Conservation (phyloP, 331 rosid genomes). For the Malus hybrid region DNA sequence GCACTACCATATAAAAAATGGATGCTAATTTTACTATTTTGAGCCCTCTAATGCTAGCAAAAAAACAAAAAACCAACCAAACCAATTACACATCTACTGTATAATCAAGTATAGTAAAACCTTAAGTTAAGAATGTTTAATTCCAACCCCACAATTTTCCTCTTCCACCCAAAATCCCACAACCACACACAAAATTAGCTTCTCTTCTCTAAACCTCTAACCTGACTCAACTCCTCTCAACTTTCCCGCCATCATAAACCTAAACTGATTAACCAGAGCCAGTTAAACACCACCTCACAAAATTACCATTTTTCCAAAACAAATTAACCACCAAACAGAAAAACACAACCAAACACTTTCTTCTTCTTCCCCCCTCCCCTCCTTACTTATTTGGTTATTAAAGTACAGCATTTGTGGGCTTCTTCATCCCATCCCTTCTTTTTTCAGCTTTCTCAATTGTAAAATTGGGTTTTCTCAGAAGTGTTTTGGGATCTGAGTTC, state of each 20-base stretch:
- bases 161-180: conserved; percentile 5
- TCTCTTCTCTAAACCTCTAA: not conserved
- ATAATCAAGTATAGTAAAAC: conserved; percentile 2
- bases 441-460: not conserved
- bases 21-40: not conserved
- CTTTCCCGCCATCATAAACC: conserved; percentile 15
- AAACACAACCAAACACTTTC: not conserved
- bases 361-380: not conserved
- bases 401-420: not conserved
- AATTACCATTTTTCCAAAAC: not conserved
- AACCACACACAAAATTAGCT: not conserved
- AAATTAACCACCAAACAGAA: conserved; percentile 3
- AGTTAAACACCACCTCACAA: not conserved
- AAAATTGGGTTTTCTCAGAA: not conserved
- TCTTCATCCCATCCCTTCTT: not conserved
- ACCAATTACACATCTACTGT: not conserved
- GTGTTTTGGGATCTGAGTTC: not conserved
- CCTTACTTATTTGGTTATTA: not conserved
- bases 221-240: not conserved
- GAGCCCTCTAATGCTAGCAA: not conserved
- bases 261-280: not conserved
- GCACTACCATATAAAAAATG: not conserved
- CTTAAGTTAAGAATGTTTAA: not conserved
- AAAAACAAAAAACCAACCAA: not conserved
- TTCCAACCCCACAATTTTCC: conserved; percentile 13